Conservation (phyloP, 2,329 filamentous ascomycete genomes). For the Cytospora mali region DNA sequence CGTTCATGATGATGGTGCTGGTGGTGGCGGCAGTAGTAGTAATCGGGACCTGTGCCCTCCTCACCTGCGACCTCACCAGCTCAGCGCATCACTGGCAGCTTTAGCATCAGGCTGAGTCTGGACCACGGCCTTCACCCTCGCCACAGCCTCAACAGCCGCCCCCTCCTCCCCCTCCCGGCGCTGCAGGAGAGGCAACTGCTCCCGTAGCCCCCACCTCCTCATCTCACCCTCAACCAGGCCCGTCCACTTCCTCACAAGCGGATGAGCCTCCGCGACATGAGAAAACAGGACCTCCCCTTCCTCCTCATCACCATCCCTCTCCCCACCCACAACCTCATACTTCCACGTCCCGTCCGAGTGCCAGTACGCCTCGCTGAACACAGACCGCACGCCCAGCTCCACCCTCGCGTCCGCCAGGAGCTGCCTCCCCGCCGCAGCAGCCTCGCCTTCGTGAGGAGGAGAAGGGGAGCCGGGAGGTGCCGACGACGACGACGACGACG, state of each 20-base stretch:
- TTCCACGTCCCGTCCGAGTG: conserved; percentile 71
- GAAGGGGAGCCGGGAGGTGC: too few species aligned
- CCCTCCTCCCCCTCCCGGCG: conserved; percentile 25
- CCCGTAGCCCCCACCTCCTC: conserved; percentile 38
- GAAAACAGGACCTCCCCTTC: conserved; percentile 54
- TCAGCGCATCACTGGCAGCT: conserved; percentile 30
- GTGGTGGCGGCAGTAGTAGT: too few species aligned
- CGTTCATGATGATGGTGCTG: not conserved
- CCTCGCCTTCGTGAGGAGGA: conserved; percentile 27
- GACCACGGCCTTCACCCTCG: conserved; percentile 22
- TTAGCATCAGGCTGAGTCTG: conserved; percentile 22
- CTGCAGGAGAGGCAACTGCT: conserved; percentile 24
- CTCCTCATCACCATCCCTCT: conserved; percentile 43
- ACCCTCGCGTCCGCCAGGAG: conserved; percentile 54
- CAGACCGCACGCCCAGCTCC: conserved; percentile 61
- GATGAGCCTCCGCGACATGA: conserved; percentile 69
- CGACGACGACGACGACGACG: too few species aligned
- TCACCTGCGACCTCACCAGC: conserved; percentile 32
- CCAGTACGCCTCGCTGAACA: conserved; percentile 71
- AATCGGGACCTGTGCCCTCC: not conserved
- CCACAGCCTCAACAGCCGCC: conserved; percentile 13
- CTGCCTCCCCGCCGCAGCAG: conserved; percentile 32
- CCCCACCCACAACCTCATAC: conserved; percentile 53
- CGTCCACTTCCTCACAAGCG: conserved; percentile 66
- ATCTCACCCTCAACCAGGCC: conserved; percentile 45